Conservation (phyloP, 768 basidiomycete genomes). For the Rhodotorula kratochvilovae region DNA sequence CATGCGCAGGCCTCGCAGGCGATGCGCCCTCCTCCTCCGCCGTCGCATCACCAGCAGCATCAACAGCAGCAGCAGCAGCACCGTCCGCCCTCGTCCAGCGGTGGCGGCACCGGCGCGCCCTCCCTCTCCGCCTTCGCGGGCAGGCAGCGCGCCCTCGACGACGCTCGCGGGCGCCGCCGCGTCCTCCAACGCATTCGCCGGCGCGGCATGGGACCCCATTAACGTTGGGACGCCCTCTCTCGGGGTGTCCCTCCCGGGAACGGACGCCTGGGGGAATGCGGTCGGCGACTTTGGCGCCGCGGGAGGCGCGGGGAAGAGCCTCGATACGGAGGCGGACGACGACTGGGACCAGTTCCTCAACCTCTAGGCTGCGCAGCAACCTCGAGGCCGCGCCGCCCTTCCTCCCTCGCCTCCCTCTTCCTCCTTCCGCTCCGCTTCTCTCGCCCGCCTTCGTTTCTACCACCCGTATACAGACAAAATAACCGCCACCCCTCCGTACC, state of each 20-base stretch:
- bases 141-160: neutral
- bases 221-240: constrained; percentile 26
- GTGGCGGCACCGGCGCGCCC: neutral
- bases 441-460: too few species aligned
- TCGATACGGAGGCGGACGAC: constrained; percentile 8
- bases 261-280: constrained; percentile 17
- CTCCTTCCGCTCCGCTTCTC: too few species aligned
- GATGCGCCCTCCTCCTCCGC: neutral
- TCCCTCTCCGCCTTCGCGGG: neutral
- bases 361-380: neutral
- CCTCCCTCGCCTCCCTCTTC: neutral
- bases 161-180: neutral
- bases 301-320: neutral
- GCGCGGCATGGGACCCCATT: constrained; percentile 2
- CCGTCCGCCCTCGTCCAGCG: neutral
- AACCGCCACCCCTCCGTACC: neutral
- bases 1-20: neutral
- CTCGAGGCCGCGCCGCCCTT: neutral
- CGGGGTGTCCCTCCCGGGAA: neutral
- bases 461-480: neutral
- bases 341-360: constrained; percentile 27
- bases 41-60: neutral
- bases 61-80: neutral
- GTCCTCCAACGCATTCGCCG: neutral
- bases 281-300: neutral